Conservation (phyloP, 2,329 filamentous ascomycete genomes). For the Aspergillus pseudonomiae region DNA sequence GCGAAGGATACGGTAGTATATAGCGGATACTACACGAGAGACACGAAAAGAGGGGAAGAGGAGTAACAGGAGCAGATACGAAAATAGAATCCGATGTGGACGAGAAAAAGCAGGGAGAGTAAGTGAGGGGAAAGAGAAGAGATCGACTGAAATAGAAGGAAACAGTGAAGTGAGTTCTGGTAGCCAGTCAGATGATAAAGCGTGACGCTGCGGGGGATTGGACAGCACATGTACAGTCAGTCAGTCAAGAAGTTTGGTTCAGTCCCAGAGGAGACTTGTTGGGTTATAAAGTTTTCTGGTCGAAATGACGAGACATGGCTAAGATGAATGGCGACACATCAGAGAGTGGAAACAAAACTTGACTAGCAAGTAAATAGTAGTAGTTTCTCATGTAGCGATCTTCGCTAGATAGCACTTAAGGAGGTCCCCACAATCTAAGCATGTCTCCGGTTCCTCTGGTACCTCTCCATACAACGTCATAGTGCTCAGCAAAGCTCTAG, state of each 20-base stretch:
- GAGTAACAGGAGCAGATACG: conserved; percentile 1
- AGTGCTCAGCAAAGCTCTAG: neutral
- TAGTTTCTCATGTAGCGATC: neutral
- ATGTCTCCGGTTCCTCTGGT: neutral
- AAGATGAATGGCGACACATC: neutral
- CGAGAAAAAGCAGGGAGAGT: conserved; percentile 16
- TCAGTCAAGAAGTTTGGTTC: neutral
- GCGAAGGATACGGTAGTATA: conserved; percentile 3
- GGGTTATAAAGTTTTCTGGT: neutral
- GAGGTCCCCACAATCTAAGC: neutral
- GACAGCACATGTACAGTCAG: neutral
- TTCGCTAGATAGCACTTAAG: neutral
- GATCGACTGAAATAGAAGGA: neutral
- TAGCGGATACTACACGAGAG: neutral
- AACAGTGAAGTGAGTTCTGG: neutral
- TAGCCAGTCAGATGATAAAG: conserved; percentile 9
- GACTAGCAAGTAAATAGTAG: neutral
- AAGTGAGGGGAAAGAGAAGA: conserved; percentile 10
- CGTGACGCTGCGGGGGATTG: conserved; percentile 6
- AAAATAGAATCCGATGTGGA: conserved; percentile 11
- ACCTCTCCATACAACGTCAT: neutral
- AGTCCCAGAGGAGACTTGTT: neutral
- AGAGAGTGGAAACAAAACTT: neutral
- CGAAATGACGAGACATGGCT: neutral
- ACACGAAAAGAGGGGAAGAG: conserved; percentile 7